phyloP scores from a whole-genome alignment of 169 alveolate species.

The Plasmodium fragile region DNA sequence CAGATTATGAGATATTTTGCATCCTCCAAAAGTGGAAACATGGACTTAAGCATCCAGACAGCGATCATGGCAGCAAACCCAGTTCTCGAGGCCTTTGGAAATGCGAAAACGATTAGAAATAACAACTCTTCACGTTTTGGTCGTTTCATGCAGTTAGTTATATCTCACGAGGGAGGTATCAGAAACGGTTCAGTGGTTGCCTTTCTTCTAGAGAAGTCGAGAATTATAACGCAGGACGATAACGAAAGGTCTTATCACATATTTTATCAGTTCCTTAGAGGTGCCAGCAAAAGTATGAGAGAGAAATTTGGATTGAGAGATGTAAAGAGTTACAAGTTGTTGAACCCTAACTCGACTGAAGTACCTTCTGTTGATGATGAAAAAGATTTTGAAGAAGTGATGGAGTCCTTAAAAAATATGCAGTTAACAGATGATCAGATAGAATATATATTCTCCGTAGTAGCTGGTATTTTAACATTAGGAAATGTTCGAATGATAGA shows the following conservation, averaged over 20 bases:
- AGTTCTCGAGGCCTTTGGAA: constrained; percentile 98
- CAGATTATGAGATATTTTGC: constrained; percentile 95
- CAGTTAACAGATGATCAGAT: constrained; percentile 91
- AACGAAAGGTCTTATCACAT: constrained; percentile 97
- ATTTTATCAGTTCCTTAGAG: constrained; percentile 95
- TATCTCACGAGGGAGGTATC: constrained; percentile 92
- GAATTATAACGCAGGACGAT: constrained; percentile 94
- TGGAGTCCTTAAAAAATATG: constrained; percentile 93
- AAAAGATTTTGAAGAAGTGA: constrained; percentile 93
- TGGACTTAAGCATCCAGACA: constrained; percentile 84
- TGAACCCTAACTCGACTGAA: constrained; percentile 91
- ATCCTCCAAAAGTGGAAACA: constrained; percentile 82
- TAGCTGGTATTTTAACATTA: constrained; percentile 94
- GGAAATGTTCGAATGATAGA: constrained; percentile 96
- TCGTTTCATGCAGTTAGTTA: constrained; percentile 94
- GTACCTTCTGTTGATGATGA: constrained; percentile 95
- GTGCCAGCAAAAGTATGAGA: constrained; percentile 89
- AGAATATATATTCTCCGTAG: constrained; percentile 89
- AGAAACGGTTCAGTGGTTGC: constrained; percentile 93
- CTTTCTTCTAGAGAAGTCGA: constrained; percentile 96
- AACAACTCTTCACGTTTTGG: constrained; percentile 98
- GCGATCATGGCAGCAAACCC: constrained; percentile 97
- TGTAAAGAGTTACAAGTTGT: constrained; percentile 83
- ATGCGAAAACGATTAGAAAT: constrained; percentile 98
- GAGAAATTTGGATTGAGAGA: constrained; percentile 83